These are phyloP conservation scores for Cardamine chenopodiifolia DNA, from an alignment of 345 rosid species.

Conservation along the genomic window DNA sequence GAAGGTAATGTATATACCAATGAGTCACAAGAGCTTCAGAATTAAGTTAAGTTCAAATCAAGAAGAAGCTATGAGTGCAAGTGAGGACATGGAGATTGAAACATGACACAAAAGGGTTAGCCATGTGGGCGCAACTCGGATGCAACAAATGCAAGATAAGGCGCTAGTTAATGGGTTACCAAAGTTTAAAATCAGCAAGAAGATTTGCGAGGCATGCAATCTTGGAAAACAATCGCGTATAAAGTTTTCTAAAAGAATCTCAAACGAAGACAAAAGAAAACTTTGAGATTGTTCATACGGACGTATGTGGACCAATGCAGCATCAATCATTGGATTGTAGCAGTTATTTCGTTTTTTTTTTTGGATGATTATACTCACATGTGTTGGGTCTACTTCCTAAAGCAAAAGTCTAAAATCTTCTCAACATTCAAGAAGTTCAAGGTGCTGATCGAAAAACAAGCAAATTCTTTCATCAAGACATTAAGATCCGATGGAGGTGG, in stretches of 20 bases:
- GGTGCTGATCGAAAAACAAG: neutral
- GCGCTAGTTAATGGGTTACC: neutral
- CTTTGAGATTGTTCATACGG: neutral
- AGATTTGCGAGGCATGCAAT: neutral
- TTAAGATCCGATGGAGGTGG: neutral
- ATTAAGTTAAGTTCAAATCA: neutral
- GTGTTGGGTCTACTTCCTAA: neutral
- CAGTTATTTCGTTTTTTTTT: no score
- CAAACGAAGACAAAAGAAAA: neutral
- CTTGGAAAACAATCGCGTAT: neutral
- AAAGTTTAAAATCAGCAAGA: no score
- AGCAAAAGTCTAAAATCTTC: neutral
- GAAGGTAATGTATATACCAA: neutral
- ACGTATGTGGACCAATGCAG: neutral
- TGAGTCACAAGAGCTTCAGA: neutral
- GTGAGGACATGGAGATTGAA: neutral
- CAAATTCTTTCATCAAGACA: neutral
- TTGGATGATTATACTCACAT: neutral
- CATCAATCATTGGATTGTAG: neutral
- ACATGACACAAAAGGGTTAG: neutral
- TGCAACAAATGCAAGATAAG: neutral
- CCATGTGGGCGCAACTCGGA: neutral
- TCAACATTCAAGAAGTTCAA: no score
- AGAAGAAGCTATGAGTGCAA: neutral
- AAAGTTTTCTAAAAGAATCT: neutral